A percentile compares a stretch with the other conserved stretches of the same genome.
phyloP scores from a whole-genome alignment of 768 basidiomycete species.

The Suillus americanus region DNA sequence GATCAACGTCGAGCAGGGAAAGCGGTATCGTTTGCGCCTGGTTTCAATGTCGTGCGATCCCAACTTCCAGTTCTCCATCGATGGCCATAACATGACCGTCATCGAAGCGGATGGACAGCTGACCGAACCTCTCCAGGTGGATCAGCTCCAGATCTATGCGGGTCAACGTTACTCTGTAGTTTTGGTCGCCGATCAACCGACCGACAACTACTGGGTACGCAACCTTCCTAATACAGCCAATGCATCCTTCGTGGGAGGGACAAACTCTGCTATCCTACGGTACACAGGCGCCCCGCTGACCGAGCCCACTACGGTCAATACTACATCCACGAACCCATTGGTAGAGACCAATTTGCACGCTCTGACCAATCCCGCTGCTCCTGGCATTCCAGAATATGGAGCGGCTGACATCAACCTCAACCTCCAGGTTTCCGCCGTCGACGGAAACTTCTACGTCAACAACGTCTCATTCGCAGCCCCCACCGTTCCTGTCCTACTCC shows the following conservation, averaged over 20 bases:
- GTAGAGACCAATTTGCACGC: slow-evolving; percentile 30
- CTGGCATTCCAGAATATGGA: slow-evolving; percentile 37
- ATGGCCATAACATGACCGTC: slow-evolving; percentile 43
- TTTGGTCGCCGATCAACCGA: slow-evolving; percentile 31
- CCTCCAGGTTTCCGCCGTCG: slow-evolving; percentile 9
- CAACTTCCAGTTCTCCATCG: slow-evolving; percentile 44
- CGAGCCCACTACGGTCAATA: slow-evolving; percentile 40
- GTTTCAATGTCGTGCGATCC: slow-evolving; percentile 42
- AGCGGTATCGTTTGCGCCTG: slow-evolving; percentile 39
- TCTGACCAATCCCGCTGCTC: slow-evolving; percentile 30
- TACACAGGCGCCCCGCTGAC: slow-evolving; percentile 40
- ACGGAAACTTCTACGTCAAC: slow-evolving; percentile 15
- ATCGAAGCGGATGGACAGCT: slow-evolving; percentile 48
- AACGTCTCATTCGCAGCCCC: slow-evolving; percentile 23
- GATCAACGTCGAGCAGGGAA: slow-evolving; percentile 31
- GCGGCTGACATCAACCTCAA: slow-evolving; percentile 42
- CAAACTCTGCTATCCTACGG: slow-evolving; percentile 55
- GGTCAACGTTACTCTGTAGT: slow-evolving; percentile 34
- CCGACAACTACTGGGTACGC: slow-evolving; percentile 49
- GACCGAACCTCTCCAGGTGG: slow-evolving; percentile 39
- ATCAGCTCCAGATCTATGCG: slow-evolving; percentile 38
- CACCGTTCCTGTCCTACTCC: slow-evolving; percentile 42
- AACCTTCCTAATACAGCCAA: slow-evolving; percentile 28
- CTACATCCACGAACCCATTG: slow-evolving; percentile 24
- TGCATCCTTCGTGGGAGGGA: slow-evolving; percentile 34